Conservation (phyloP, 2,329 filamentous ascomycete species). For the Fusarium sterilihyphosum region DNA sequence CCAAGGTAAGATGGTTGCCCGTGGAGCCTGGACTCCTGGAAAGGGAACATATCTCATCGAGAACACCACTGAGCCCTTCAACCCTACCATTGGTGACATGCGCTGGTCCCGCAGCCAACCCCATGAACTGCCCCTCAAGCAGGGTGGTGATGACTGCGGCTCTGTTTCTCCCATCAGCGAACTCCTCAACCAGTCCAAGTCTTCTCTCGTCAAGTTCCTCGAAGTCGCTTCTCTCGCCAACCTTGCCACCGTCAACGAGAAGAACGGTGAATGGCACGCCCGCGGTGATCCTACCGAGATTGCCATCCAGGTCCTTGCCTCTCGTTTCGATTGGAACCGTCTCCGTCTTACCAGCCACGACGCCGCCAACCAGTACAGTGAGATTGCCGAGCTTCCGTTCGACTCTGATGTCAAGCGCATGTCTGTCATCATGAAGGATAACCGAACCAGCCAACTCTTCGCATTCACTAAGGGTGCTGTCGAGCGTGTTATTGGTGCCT, state of each 20-base stretch:
- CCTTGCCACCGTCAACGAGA: conserved; percentile 59
- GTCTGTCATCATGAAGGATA: conserved; percentile 71
- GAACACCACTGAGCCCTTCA: conserved; percentile 63
- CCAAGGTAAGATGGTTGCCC: conserved; percentile 71
- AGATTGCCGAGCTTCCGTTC: conserved; percentile 75
- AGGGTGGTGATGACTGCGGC: conserved; percentile 41
- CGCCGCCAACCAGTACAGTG: conserved; percentile 60
- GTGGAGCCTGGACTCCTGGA: conserved; percentile 67
- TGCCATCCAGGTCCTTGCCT: conserved; percentile 76
- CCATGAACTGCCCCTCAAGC: conserved; percentile 52
- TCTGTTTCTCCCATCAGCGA: conserved; percentile 42
- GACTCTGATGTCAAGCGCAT: conserved; percentile 79
- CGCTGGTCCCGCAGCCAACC: conserved; percentile 52
- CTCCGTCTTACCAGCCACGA: conserved; percentile 57
- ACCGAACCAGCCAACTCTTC: conserved; percentile 44
- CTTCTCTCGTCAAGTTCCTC: conserved; percentile 62
- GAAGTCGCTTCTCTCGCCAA: conserved; percentile 68
- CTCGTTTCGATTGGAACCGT: conserved; percentile 71
- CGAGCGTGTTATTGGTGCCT: conserved; percentile 71
- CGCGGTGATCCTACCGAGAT: conserved; percentile 76
- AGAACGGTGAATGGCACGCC: conserved; percentile 64
- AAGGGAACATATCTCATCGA: conserved; percentile 67
- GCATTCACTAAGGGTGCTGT: conserved; percentile 72
- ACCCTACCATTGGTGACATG: conserved; percentile 64
- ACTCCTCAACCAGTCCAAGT: conserved; percentile 54